A percentile compares a stretch with the other conserved stretches of the same genome.
phyloP scores from a whole-genome alignment of 2,329 filamentous ascomycete species.

The Chalaropsis ovoidea region DNA sequence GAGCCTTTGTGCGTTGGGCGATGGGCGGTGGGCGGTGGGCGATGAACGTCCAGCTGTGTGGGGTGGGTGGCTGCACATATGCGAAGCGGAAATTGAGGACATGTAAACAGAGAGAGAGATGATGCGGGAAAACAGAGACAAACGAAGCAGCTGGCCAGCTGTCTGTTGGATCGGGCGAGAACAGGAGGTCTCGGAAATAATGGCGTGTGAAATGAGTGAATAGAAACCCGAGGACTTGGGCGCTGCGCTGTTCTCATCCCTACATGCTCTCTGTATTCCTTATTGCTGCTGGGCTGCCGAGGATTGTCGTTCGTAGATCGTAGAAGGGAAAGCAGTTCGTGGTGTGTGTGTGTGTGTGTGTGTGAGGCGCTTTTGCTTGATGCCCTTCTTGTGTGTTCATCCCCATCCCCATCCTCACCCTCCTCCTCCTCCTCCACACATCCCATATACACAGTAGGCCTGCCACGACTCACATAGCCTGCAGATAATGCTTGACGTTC shows the following conservation, averaged over 20 bases:
- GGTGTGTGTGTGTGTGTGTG: too few relatives aligned
- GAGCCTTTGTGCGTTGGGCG: not conserved
- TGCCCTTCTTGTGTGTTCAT: not conserved
- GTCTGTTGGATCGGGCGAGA: not conserved
- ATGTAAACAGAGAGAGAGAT: not conserved
- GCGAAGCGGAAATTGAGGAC: not conserved
- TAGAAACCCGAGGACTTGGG: not conserved
- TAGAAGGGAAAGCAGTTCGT: too few relatives aligned
- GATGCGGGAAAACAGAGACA: not conserved
- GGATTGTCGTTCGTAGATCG: too few relatives aligned
- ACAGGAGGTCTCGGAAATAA: not conserved
- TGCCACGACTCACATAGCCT: conserved; percentile 28
- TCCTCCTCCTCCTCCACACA: not conserved
- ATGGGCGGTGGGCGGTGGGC: too few relatives aligned
- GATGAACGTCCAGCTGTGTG: not conserved
- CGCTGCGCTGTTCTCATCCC: not conserved
- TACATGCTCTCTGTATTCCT: not conserved
- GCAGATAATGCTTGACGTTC: conserved; percentile 69
- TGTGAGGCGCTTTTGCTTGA: not conserved
- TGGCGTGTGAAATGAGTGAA: not conserved
- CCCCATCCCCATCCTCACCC: not conserved
- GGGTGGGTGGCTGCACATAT: not conserved
- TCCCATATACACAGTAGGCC: not conserved
- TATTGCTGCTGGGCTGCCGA: not conserved
- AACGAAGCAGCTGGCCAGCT: not conserved